A percentile compares a stretch with the other conserved stretches of the same genome.
Conservation (phyloP, 805 yeast genomes). For the Candida khao-thaluensis region DNA sequence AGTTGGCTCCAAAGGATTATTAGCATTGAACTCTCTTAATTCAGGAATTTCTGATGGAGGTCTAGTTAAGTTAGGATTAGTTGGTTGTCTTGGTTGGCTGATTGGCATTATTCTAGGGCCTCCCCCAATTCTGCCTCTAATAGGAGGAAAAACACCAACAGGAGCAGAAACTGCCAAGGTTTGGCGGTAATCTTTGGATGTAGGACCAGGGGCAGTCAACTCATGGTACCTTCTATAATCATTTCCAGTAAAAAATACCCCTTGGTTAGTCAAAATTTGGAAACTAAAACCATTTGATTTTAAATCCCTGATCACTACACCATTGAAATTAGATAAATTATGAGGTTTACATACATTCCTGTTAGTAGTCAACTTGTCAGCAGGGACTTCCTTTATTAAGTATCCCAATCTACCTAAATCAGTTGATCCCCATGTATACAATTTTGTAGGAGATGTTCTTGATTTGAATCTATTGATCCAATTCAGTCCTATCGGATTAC, state of each 20-base stretch:
- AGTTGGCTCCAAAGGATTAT: neutral
- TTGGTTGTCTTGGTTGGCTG: conserved; percentile 10
- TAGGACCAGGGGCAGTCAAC: conserved; percentile 31
- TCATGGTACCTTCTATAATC: conserved; percentile 20
- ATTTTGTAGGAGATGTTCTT: conserved; percentile 34
- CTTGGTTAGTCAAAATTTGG: conserved; percentile 54
- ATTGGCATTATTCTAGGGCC: conserved; percentile 6
- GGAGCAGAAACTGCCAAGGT: conserved; percentile 4
- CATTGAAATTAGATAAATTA: conserved; percentile 33
- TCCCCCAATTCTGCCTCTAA: conserved; percentile 1
- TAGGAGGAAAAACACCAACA: conserved; percentile 6
- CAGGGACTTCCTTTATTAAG: conserved; percentile 25
- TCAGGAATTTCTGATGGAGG: conserved; percentile 23
- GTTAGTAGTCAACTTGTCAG: conserved; percentile 18
- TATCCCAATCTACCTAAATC: conserved; percentile 49
- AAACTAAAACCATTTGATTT: conserved; percentile 67
- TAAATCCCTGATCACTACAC: conserved; percentile 42
- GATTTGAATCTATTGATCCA: conserved; percentile 51
- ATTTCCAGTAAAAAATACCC: conserved; percentile 56
- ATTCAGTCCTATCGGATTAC: conserved; percentile 38
- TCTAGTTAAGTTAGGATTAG: conserved; percentile 20
- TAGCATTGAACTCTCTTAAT: conserved; percentile 8
- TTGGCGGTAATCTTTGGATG: conserved; percentile 1
- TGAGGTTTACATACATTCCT: conserved; percentile 40
- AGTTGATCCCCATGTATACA: conserved; percentile 54